Evolutionary conservation across 495 filamentous ascomycete genomes (phyloP).

Genomic region (Penicillium ucsense): DNA sequence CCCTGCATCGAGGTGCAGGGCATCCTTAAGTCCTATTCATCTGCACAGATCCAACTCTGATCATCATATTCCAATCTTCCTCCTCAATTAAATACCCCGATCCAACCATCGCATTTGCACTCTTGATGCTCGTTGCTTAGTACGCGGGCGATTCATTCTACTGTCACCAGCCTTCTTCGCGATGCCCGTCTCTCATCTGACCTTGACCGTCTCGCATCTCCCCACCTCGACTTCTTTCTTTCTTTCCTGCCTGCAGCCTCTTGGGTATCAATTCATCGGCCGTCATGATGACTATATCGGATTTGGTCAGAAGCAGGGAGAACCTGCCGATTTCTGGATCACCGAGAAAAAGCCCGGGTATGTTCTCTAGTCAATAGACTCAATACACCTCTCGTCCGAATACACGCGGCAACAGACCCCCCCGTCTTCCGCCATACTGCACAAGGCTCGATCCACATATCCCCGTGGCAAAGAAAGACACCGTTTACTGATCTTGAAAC

Average conservation of each 20-base stretch:
- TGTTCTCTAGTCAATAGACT: constrained; percentile 8
- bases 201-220: constrained; percentile 62
- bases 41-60: constrained; percentile 2
- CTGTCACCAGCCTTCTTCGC: constrained; percentile 4
- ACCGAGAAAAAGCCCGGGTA: constrained; percentile 47
- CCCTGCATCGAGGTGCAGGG: constrained; percentile 22
- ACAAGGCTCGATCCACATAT: too few species aligned
- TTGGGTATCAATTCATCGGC: constrained; percentile 63
- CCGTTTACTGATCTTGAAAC: not conserved
- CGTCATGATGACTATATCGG: constrained; percentile 44
- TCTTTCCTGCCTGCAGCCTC: constrained; percentile 60
- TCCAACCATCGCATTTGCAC: too few species aligned
- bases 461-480: too few species aligned
- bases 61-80: not conserved
- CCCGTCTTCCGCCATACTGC: too few species aligned
- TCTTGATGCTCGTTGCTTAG: too few species aligned
- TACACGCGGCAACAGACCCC: too few species aligned
- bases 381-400: too few species aligned
- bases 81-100: not conserved
- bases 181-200: constrained; percentile 52
- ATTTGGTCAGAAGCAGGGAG: constrained; percentile 42
- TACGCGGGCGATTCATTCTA: constrained; percentile 15
- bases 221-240: constrained; percentile 74
- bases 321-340: constrained; percentile 50
- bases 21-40: constrained; percentile 7